Evolutionary conservation across 371 early-diverging fungal species (phyloP), one percentile per base, ranked within the genome.

Genomic region (Apophysomyces ossiformis): DNA sequence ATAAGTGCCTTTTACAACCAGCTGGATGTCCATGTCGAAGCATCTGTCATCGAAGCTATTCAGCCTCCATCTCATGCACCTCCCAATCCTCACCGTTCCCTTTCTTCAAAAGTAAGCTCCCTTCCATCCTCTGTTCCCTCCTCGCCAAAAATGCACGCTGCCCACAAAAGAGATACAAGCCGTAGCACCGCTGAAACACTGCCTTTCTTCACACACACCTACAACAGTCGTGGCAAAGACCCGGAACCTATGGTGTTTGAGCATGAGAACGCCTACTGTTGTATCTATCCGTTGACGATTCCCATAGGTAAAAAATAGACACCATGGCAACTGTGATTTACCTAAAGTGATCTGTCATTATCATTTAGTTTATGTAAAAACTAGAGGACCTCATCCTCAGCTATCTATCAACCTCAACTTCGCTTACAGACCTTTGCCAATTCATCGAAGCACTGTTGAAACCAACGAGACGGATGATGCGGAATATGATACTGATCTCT

Each of bases 1-100:
- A 69, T 76, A 2, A 44, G 64, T 8, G 67, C 75, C 1, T 84
- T 87, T 59, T 87, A 78, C 47, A 73, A 80, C 37, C 77, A 82
- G 15, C 78, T 87, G 5, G 88, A 87, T 69, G 81, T 87, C n/a
- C 85, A 85, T 36, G 69, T 87, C 9, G 88, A 87, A 63, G 85
- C 88, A 0, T 79, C 85, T 6, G 80, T 84, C 67, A 72, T 75
- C 2, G 88, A 85, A 54, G 46, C 71, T 58, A 32, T 67, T 38
- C 77, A 46, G 61, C 70, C 59, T 37, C 67, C 61, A 62, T 69
- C 38, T 21, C 71, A 54, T 11, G 66, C 68, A 9, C 59, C 70
- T 36, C 66, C 70, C 7, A 64, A 63, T 7, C 67, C 75, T 9
- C 75, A 66, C 21, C 67, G 71, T n/a, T 59, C 60, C 12, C 58